Evolutionary conservation across 176 grass and related monocot genomes (phyloP), one percentile per base, ranked within the genome.

Genomic region (Phragmites australis): DNA sequence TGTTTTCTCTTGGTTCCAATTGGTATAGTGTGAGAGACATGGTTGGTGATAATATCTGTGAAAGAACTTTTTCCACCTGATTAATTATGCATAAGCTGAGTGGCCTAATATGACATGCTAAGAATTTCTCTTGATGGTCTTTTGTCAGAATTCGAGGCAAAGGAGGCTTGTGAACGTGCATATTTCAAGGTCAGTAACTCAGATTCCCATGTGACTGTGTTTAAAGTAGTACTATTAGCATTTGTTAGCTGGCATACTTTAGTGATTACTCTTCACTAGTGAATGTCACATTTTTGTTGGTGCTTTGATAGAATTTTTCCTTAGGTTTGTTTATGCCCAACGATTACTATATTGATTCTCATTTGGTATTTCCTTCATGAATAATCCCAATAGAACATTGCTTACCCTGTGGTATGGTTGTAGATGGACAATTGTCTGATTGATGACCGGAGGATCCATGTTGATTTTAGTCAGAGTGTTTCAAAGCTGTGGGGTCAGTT

Each of bases 401-500:
- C 65, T 74, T 64, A 83, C 64, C 80, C 18, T 49, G 15, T 47
- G 64, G 41, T 85, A 21, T 89, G 27, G 46, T 89, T 79, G 76
- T 82, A 98, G 92, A 98, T 98, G 96, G 92, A 98, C 29, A 98
- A 98, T 81, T 93, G 90, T 81, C 76, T 98, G 50, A 94, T 98
- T 85, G 96, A 98, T 74, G 96, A 98, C 51, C 74, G 92, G 56
- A 93, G 96, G 83, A 98, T 98, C 31, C 96, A 98, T 83, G 96
- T 98, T 78, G 96, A 98, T 91, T 98, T 98, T 72, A 98, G 90
- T 60, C 96, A 98, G 79, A 98, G 96, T 88, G 96, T 98, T 81
- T 84, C 96, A 52, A 94, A 87, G 73, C 82, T 98, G 25, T 98
- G 96, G 96, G 88, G 90, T 72, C 96, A 98, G 65, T 98, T 83